These are phyloP conservation scores for Eucalyptus regnans DNA, from an alignment of 345 rosid genomes.

Conservation along the genomic window DNA sequence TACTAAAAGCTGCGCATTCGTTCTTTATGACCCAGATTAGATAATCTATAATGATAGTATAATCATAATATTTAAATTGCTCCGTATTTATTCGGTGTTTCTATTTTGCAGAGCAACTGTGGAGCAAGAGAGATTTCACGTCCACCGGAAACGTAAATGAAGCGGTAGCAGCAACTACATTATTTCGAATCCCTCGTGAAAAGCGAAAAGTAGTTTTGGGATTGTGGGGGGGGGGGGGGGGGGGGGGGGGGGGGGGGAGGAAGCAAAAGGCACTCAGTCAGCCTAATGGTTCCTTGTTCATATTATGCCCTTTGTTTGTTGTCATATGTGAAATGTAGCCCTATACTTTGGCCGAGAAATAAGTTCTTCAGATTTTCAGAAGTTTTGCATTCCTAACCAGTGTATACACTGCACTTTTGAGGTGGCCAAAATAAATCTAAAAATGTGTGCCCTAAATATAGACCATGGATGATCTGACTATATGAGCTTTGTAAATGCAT, in stretches of 20 bases:
- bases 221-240: too few species aligned
- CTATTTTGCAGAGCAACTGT: conserved; percentile 1
- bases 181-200: conserved; percentile 10
- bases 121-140: conserved; percentile 53
- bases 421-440: not conserved
- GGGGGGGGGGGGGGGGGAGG: not conserved
- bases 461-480: not conserved
- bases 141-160: conserved; percentile 29
- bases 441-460: fast-evolving
- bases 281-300: conserved; percentile 55
- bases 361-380: not conserved
- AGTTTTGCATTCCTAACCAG: not conserved
- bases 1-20: not conserved
- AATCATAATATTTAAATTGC: too few species aligned
- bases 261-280: conserved; percentile 39
- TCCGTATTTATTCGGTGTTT: not conserved
- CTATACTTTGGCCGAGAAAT: not conserved
- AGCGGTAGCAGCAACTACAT: conserved; percentile 4
- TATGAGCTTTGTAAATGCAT: not conserved
- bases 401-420: not conserved
- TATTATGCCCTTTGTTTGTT: conserved; percentile 21
- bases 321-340: not conserved
- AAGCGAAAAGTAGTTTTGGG: too few species aligned
- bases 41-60: not conserved
- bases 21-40: not conserved